phyloP scores from a whole-genome alignment of 2,329 filamentous ascomycete species.

The Exserohilum rostratum region DNA sequence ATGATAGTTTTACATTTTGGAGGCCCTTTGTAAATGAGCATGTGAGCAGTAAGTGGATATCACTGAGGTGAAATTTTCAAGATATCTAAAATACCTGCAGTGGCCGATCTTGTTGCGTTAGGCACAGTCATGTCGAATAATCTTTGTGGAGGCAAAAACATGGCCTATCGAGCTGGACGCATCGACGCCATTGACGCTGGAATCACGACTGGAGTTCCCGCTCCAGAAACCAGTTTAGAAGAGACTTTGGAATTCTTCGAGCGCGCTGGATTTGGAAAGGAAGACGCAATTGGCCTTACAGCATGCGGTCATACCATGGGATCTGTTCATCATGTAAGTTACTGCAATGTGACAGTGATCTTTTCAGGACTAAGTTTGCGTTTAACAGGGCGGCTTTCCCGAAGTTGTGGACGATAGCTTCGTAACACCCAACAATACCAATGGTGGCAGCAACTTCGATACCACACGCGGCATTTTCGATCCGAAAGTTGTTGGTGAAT shows the following conservation, averaged over 20 bases:
- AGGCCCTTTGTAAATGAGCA: constrained; percentile 24
- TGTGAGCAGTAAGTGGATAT: constrained; percentile 1
- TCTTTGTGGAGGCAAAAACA: constrained; percentile 29
- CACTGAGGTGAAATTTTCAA: background rate
- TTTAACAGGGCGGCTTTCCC: constrained; percentile 34
- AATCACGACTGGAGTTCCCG: constrained; percentile 29
- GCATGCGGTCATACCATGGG: constrained; percentile 42
- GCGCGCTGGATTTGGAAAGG: constrained; percentile 31
- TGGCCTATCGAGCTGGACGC: constrained; percentile 32
- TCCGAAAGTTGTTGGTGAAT: constrained; percentile 33
- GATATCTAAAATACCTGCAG: too few species aligned
- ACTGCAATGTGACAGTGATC: too few species aligned
- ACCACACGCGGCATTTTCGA: constrained; percentile 34
- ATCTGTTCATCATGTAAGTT: constrained; percentile 36
- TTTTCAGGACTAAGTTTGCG: too few species aligned
- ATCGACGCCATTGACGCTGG: constrained; percentile 33
- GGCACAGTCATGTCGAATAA: constrained; percentile 32
- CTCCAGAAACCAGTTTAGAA: constrained; percentile 30
- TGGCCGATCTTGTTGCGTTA: constrained; percentile 38
- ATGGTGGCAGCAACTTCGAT: constrained; percentile 34
- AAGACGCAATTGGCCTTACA: constrained; percentile 33
- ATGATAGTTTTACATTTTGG: constrained; percentile 36
- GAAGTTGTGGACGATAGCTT: constrained; percentile 30
- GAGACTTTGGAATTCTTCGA: constrained; percentile 28
- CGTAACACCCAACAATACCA: constrained; percentile 25